A percentile compares a stretch with the other conserved stretches of the same genome.
Evolutionary conservation across 2,329 filamentous ascomycete genomes (phyloP).

Genomic region (Aureobasidium namibiae): DNA sequence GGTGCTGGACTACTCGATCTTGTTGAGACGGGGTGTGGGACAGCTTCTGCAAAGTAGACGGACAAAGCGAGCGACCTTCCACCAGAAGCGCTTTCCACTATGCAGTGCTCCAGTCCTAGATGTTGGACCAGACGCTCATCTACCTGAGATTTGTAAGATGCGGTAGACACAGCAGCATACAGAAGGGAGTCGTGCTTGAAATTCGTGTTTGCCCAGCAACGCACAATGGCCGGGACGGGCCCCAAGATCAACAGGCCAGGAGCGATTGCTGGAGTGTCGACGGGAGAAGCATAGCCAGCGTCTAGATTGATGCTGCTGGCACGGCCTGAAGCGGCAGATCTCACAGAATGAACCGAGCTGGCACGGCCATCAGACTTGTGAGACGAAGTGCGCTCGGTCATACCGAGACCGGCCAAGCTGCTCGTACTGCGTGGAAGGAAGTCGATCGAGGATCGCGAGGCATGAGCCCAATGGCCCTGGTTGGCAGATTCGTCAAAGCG

Average conservation of each 20-base stretch:
- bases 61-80: slow-evolving; percentile 67
- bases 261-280: slow-evolving; percentile 66
- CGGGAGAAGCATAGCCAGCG: slow-evolving; percentile 61
- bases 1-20: slow-evolving; percentile 64
- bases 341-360: slow-evolving; percentile 75
- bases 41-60: slow-evolving; percentile 85
- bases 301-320: slow-evolving; percentile 86
- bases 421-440: slow-evolving; percentile 66
- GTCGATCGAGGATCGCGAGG: slow-evolving; percentile 73
- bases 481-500: slow-evolving; percentile 94
- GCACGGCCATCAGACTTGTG: slow-evolving; percentile 94
- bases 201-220: slow-evolving; percentile 86
- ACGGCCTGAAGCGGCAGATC: slow-evolving; percentile 68
- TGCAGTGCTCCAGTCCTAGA: slow-evolving; percentile 58
- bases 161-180: slow-evolving; percentile 87
- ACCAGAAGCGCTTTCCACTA: slow-evolving; percentile 32
- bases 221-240: slow-evolving; percentile 84
- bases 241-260: slow-evolving; percentile 80
- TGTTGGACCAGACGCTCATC: slow-evolving; percentile 67
- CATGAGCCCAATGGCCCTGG: slow-evolving; percentile 81
- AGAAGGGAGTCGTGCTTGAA: slow-evolving; percentile 85
- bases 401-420: slow-evolving; percentile 65
- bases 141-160: slow-evolving; percentile 80
- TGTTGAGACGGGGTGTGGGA: slow-evolving; percentile 66
- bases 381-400: slow-evolving; percentile 86